Base-by-base conservation (phyloP, 768 basidiomycete species). In the Mycena indigotica region DNA sequence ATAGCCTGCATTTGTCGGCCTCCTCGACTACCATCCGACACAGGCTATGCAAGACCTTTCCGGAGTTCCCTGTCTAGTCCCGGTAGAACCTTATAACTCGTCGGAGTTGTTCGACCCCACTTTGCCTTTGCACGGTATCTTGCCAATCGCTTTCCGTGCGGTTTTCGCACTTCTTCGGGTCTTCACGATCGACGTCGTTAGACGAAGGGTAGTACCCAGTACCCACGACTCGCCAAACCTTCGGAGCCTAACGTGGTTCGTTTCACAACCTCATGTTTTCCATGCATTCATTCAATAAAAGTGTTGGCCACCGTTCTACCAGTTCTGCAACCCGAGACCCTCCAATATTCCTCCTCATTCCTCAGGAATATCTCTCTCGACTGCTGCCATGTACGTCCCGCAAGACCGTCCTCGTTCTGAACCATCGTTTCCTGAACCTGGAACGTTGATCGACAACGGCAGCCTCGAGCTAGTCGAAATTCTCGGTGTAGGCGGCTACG, bases 401-500 rank as follows among this genome's bases (percentile, higher is more conserved):
- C 52, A 56, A 54, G 58, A 63, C 49, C 58, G 55, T 52, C 25
- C 58, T 51, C 50, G 64, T n/a, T 49, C 58, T 23, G 64, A 68
- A 56, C 52, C 69, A 16, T 57, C 65, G 30, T 77, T 79, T 53
- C 85, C 85, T 46, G 75, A 80, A 62, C 75, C 89, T 60, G 95
- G 95, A 44, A 87, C 88, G 61, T 73, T 84, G 69, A 92, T 98
- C 77, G 93, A 95, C 80, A 80, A 84, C 61, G 87, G 86, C 64
- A 76, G 84, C 49, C 84, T 98, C 57, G 84, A 94, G 72, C 87
- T 98, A 58, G 83, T 90, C 65, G 85, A 90, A 66, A 82, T 95
- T 61, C 84, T 98, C 50, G 96, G 96, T 30, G 84, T 90, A 29
- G 96, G 96, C 13, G 95, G 95, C 23, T 98, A 97, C 69, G 96